phyloP scores from a whole-genome alignment of 306 rosid species.

The Acacia confusa region DNA sequence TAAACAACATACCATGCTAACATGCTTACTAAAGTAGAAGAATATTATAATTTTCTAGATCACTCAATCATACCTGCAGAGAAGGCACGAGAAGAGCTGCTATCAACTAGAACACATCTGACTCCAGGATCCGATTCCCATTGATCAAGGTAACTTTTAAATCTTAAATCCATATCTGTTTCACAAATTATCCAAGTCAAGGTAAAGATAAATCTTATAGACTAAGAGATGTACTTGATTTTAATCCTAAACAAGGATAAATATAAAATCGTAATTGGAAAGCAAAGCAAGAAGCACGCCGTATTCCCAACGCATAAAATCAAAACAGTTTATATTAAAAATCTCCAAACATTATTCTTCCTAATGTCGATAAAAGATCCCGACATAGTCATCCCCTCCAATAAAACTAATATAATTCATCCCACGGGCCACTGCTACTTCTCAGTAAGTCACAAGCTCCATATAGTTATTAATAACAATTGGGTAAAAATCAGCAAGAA shows the following conservation, averaged over 20 bases:
- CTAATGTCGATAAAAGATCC: constrained; percentile 18
- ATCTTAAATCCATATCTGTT: constrained; percentile 92
- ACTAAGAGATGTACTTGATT: not conserved
- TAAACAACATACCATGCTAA: constrained; percentile 12
- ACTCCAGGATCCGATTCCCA: constrained; percentile 89
- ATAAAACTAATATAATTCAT: constrained; percentile 13
- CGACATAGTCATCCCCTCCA: constrained; percentile 10
- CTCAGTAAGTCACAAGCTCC: constrained; percentile 7
- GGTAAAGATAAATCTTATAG: not conserved
- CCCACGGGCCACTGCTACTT: not conserved
- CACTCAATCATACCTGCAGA: constrained; percentile 71
- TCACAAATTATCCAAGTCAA: constrained; percentile 24
- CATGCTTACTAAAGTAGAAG: not conserved
- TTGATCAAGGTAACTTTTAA: constrained; percentile 79
- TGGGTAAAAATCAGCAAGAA: constrained; percentile 9
- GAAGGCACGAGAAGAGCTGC: constrained; percentile 92
- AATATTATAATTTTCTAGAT: not conserved
- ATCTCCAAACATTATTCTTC: not conserved
- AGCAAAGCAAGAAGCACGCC: not conserved
- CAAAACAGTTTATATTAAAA: not conserved
- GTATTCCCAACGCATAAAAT: not conserved
- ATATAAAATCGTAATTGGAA: not conserved
- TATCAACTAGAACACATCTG: constrained; percentile 82
- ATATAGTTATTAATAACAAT: not conserved
- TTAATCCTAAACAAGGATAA: not conserved